A percentile compares a stretch with the other conserved stretches of the same genome.
These are phyloP conservation scores for Diaporthe caulivora DNA, from an alignment of 2,329 filamentous ascomycete genomes.

Conservation along the genomic window DNA sequence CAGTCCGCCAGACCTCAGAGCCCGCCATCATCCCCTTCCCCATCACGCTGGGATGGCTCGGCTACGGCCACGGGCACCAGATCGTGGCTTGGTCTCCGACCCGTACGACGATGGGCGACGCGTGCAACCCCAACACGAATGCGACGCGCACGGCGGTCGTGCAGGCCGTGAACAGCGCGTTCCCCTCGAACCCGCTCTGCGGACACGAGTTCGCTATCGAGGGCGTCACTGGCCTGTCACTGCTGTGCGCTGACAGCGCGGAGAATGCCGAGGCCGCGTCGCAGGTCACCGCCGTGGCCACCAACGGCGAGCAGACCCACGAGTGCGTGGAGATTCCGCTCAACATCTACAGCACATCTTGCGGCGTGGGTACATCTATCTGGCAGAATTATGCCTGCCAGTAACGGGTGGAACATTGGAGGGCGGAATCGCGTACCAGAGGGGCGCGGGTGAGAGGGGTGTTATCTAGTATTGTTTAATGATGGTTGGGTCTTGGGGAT, in stretches of 20 bases:
- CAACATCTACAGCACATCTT: constrained; percentile 21
- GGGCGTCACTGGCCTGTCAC: constrained; percentile 33
- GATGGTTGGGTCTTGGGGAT: no score
- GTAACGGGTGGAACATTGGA: neutral
- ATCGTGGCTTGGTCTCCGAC: constrained; percentile 28
- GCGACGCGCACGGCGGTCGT: constrained; percentile 29
- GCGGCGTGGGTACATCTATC: constrained; percentile 17
- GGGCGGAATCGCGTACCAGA: neutral
- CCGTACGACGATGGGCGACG: constrained; percentile 35
- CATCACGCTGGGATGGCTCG: neutral
- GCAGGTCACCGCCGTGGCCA: constrained; percentile 39
- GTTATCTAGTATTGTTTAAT: neutral
- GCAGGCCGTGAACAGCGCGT: constrained; percentile 29
- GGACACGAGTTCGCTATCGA: constrained; percentile 35
- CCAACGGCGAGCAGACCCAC: constrained; percentile 39
- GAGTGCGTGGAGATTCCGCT: constrained; percentile 24
- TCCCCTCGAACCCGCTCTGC: constrained; percentile 38
- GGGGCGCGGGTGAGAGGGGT: neutral
- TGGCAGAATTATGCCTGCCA: constrained; percentile 36
- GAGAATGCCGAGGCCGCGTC: constrained; percentile 20
- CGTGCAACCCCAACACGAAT: constrained; percentile 29
- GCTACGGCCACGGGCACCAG: neutral
- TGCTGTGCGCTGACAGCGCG: constrained; percentile 34
- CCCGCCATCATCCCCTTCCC: neutral
- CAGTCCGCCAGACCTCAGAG: neutral